A percentile compares a stretch with the other conserved stretches of the same genome.
Evolutionary conservation across 1,139 yeast genomes (phyloP).

Genomic region (Kurtzmaniella quercitrusa): DNA sequence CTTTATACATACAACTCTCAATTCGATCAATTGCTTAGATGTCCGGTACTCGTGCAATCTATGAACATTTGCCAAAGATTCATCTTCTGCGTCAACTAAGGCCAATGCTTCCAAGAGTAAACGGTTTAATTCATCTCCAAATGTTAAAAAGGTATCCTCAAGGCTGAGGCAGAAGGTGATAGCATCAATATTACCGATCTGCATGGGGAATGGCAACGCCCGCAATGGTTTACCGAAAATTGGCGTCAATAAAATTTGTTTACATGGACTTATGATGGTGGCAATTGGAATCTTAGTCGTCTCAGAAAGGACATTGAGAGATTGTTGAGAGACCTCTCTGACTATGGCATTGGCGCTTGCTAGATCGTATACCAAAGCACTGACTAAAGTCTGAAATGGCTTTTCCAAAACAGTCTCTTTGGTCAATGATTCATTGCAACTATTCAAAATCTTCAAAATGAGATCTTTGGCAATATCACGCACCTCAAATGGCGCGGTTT

Average conservation of each 20-base stretch:
- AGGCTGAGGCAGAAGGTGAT: conserved; percentile 83
- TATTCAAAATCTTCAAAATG: conserved; percentile 57
- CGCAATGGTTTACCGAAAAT: conserved; percentile 95
- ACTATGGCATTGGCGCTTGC: conserved; percentile 85
- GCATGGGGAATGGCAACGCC: conserved; percentile 98
- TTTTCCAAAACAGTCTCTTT: conserved; percentile 61
- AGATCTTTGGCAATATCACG: conserved; percentile 66
- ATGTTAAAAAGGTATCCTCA: conserved; percentile 76
- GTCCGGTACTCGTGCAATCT: conserved; percentile 83
- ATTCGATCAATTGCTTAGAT: conserved; percentile 77
- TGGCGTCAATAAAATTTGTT: conserved; percentile 79
- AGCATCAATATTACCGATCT: conserved; percentile 96
- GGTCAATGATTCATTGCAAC: conserved; percentile 58
- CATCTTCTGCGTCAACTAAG: conserved; percentile 96
- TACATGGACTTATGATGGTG: conserved; percentile 76
- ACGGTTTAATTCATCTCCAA: conserved; percentile 84
- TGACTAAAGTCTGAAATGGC: conserved; percentile 79
- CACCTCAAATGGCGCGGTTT: conserved; percentile 81
- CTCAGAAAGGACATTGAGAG: conserved; percentile 64
- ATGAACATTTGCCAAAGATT: conserved; percentile 83
- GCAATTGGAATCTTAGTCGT: conserved; percentile 68
- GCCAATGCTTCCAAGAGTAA: conserved; percentile 87
- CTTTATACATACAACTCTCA: conserved; percentile 86
- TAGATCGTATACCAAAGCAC: conserved; percentile 85
- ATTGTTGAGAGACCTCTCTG: conserved; percentile 74